Evolutionary conservation across 2,329 filamentous ascomycete genomes (phyloP).

Genomic region (Aspergillus sp.): DNA sequence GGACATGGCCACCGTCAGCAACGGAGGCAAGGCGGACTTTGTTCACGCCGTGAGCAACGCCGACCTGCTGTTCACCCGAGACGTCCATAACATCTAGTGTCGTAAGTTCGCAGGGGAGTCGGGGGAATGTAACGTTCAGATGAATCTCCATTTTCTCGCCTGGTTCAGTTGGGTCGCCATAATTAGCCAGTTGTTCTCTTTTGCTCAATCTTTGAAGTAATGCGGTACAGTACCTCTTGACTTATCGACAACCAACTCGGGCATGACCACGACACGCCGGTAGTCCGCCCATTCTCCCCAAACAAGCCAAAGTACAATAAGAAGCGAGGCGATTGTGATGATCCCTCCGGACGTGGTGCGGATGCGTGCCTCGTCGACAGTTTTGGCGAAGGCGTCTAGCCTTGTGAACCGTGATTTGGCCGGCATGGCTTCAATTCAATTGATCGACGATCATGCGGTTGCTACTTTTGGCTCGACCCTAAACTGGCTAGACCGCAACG

Average conservation of each 20-base stretch:
- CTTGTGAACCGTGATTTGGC: constrained; percentile 90
- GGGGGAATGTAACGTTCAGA: constrained; percentile 93
- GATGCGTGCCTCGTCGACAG: constrained; percentile 94
- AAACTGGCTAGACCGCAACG: constrained; percentile 16
- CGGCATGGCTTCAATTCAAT: constrained; percentile 61
- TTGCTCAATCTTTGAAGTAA: neutral
- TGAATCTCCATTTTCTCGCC: constrained; percentile 99
- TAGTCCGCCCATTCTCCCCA: constrained; percentile 98
- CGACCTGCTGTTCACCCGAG: constrained; percentile 92
- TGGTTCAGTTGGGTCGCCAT: constrained; percentile 35
- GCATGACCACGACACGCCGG: constrained; percentile 77
- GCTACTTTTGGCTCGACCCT: constrained; percentile 12
- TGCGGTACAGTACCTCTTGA: constrained; percentile 67
- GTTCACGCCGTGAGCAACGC: constrained; percentile 86
- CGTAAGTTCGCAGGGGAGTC: constrained; percentile 88
- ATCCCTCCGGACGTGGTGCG: constrained; percentile 94
- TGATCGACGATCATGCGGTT: constrained; percentile 30
- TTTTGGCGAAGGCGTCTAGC: constrained; percentile 99
- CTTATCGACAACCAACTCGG: constrained; percentile 95
- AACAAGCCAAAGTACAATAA: constrained; percentile 83
- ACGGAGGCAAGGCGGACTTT: constrained; percentile 79
- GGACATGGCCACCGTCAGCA: constrained; percentile 71
- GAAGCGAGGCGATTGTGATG: constrained; percentile 85
- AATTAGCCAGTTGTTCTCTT: constrained; percentile 16
- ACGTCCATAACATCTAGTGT: constrained; percentile 99